phyloP scores from a whole-genome alignment of 176 grass and related monocot genomes.

The Ampelocalamus luodianensis region DNA sequence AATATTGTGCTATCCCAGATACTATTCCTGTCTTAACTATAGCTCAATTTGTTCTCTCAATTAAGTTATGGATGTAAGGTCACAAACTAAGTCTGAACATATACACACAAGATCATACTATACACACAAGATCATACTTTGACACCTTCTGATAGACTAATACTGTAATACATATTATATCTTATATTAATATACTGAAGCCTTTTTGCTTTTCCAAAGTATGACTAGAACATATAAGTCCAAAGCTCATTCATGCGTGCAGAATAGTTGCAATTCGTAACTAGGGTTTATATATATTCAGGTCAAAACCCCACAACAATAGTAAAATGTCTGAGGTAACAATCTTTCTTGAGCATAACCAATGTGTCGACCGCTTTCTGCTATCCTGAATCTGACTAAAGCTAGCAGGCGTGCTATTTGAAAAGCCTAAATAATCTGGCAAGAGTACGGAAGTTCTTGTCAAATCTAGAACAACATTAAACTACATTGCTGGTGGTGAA shows the following conservation, averaged over 20 bases:
- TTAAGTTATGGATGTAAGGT: not conserved
- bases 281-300: conserved; percentile 15
- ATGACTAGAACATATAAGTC: not conserved
- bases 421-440: conserved; percentile 29
- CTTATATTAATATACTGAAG: conserved; percentile 10
- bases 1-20: not conserved
- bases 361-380: conserved; percentile 43
- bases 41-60: not conserved
- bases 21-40: not conserved
- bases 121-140: not conserved
- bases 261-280: not conserved
- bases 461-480: conserved; percentile 45
- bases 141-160: not conserved
- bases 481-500: conserved; percentile 41
- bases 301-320: conserved; percentile 25
- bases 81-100: conserved; percentile 3
- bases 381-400: conserved; percentile 32
- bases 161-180: too few species aligned
- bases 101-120: not conserved
- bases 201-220: conserved; percentile 15
- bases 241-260: not conserved
- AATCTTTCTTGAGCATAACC: conserved; percentile 16
- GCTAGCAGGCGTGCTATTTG: conserved; percentile 41
- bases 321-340: conserved; percentile 8
- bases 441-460: conserved; percentile 38